Conservation (phyloP, 768 basidiomycete genomes). For the Lentinula edodes region DNA sequence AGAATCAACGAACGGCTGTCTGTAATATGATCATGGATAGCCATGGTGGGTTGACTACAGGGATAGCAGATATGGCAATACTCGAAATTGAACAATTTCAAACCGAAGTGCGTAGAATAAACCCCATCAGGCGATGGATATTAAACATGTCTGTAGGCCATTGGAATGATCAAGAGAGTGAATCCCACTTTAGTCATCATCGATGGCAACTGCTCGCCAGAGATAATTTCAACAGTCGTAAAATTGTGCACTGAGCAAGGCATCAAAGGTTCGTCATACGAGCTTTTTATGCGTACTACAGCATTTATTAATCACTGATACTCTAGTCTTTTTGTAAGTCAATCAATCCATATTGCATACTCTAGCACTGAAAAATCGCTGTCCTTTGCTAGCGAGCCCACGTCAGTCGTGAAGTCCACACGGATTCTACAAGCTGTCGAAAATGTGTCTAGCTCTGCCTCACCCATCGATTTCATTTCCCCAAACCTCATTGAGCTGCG, state of each 20-base stretch:
- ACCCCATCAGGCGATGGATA: slow-evolving; percentile 24
- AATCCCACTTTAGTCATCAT: slow-evolving; percentile 59
- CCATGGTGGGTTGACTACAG: slow-evolving; percentile 67
- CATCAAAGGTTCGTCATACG: slow-evolving; percentile 46
- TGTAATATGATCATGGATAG: slow-evolving; percentile 83
- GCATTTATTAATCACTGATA: not conserved
- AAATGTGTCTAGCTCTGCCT: slow-evolving; percentile 21
- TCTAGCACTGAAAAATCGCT: slow-evolving; percentile 6
- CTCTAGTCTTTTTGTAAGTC: slow-evolving; percentile 25
- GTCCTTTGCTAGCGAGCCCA: slow-evolving; percentile 70
- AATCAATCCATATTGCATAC: slow-evolving; percentile 17
- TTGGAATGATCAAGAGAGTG: slow-evolving; percentile 17
- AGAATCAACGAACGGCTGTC: slow-evolving; percentile 56
- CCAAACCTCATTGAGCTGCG: slow-evolving; percentile 83
- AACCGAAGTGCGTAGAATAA: slow-evolving; percentile 32
- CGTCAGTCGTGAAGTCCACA: slow-evolving; percentile 78
- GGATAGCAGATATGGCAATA: slow-evolving; percentile 89
- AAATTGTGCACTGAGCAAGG: slow-evolving; percentile 38
- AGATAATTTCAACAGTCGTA: slow-evolving; percentile 47
- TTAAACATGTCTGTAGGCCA: not conserved
- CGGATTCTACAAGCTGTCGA: slow-evolving; percentile 61
- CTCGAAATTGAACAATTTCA: slow-evolving; percentile 37
- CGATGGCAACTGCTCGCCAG: slow-evolving; percentile 69
- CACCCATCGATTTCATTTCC: slow-evolving; percentile 67
- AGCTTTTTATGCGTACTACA: not conserved